A percentile compares a stretch with the other conserved stretches of the same genome.
Evolutionary conservation across 192 early-diverging fungal species (phyloP).

Genomic region (Dispira simplex): DNA sequence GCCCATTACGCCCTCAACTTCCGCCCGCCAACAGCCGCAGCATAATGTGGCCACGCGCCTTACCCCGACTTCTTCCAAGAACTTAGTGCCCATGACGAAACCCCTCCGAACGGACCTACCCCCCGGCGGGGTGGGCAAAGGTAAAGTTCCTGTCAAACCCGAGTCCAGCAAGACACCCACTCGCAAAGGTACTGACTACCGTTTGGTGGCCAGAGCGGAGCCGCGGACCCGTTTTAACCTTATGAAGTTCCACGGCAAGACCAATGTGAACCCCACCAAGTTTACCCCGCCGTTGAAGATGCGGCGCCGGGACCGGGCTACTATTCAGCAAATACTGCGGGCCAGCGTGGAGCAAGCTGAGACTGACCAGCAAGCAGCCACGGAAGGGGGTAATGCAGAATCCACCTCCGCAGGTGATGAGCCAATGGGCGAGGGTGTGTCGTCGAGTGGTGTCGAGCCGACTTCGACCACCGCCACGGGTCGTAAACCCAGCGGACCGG

Average conservation of each 20-base stretch:
- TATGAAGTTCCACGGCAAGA: constrained; percentile 43
- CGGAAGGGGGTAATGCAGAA: neutral
- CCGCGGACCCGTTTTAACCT: constrained; percentile 37
- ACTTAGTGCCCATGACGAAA: neutral
- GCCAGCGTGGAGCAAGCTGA: constrained; percentile 25
- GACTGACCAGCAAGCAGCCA: constrained; percentile 16
- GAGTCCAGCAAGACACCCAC: neutral
- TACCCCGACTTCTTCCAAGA: neutral
- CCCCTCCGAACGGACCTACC: neutral
- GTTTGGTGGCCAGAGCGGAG: constrained; percentile 36
- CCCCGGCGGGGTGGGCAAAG: neutral
- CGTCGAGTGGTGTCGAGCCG: neutral
- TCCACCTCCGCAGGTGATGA: neutral
- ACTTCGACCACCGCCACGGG: neutral
- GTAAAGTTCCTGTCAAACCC: neutral
- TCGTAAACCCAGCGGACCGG: constrained; percentile 12
- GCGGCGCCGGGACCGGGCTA: constrained; percentile 22
- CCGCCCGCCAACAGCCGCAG: neutral
- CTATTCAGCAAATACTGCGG: constrained; percentile 23
- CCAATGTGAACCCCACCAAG: constrained; percentile 28
- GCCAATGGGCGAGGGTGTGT: neutral
- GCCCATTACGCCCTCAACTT: neutral
- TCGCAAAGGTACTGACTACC: constrained; percentile 38
- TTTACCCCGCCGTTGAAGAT: constrained; percentile 39
- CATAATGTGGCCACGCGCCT: neutral